These are phyloP conservation scores for Fusarium coicis DNA, from an alignment of 2,329 filamentous ascomycete species.

Conservation along the genomic window DNA sequence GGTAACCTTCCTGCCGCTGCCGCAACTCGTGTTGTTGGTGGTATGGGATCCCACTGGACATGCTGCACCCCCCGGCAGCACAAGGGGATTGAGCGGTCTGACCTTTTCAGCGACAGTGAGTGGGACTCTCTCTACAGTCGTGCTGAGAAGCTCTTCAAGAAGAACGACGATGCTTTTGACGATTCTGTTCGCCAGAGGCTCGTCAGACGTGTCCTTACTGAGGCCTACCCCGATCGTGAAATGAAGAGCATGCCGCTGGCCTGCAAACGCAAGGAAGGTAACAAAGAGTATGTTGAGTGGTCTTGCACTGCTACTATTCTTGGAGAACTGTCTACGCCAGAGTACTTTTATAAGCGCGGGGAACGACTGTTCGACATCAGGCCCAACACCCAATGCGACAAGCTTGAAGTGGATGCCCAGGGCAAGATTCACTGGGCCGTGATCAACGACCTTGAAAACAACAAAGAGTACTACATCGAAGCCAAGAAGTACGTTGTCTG, in stretches of 20 bases:
- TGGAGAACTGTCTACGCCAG: not conserved
- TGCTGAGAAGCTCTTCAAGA: not conserved
- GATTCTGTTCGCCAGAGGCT: not conserved
- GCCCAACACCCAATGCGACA: constrained; percentile 4
- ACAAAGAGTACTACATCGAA: not conserved
- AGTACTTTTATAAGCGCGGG: not conserved
- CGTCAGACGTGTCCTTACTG: not conserved
- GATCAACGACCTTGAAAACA: not conserved
- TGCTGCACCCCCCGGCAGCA: constrained; percentile 1
- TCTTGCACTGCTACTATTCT: constrained; percentile 11
- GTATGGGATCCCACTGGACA: constrained; percentile 11
- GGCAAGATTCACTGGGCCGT: not conserved
- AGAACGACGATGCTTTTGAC: not conserved
- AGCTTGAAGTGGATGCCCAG: not conserved
- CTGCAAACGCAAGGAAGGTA: not conserved
- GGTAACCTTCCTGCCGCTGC: not conserved
- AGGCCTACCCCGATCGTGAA: not conserved
- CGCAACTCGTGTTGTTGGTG: not conserved
- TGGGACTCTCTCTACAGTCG: not conserved
- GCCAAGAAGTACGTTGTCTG: constrained; percentile 7
- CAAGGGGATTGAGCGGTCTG: not conserved
- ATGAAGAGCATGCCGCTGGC: constrained; percentile 1
- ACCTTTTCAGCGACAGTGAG: not conserved
- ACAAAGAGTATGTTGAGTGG: not conserved
- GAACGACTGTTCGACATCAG: not conserved